Evolutionary conservation across 2,329 filamentous ascomycete species (phyloP).

Genomic region (Aspergillus amoenus): DNA sequence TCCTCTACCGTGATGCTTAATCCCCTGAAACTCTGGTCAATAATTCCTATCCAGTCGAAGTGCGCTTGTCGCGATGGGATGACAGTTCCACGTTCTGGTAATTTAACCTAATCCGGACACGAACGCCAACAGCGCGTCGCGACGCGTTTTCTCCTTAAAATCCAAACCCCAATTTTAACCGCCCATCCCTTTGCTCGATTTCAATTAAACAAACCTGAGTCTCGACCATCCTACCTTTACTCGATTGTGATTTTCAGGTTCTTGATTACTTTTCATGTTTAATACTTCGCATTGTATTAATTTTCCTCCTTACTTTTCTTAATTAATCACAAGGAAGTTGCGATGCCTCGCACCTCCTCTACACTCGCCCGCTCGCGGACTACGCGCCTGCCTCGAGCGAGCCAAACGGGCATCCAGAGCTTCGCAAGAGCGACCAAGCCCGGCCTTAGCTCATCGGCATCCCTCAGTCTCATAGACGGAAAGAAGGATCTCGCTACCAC

Average conservation of each 20-base stretch:
- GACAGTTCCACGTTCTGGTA: background rate
- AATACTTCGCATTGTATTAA: constrained; percentile 4
- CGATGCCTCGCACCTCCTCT: constrained; percentile 35
- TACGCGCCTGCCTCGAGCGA: constrained; percentile 29
- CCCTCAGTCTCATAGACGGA: constrained; percentile 15
- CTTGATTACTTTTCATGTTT: constrained; percentile 3
- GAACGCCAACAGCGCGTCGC: constrained; percentile 18
- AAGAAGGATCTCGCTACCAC: constrained; percentile 27
- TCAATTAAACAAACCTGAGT: background rate
- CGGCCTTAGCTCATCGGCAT: constrained; percentile 18
- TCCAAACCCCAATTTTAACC: constrained; percentile 9
- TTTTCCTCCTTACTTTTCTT: background rate
- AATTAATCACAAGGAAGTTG: constrained; percentile 18
- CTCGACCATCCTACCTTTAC: background rate
- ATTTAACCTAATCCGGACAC: constrained; percentile 18
- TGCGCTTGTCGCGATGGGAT: background rate
- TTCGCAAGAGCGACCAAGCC: constrained; percentile 49
- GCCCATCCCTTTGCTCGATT: background rate
- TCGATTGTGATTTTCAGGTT: background rate
- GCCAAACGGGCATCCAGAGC: constrained; percentile 39
- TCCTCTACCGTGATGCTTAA: background rate
- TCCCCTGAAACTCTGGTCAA: too few species aligned
- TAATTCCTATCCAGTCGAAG: background rate
- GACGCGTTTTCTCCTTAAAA: constrained; percentile 15
- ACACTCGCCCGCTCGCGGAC: constrained; percentile 10